phyloP scores from a whole-genome alignment of 345 rosid species.

The Moricandia moricandioides region DNA sequence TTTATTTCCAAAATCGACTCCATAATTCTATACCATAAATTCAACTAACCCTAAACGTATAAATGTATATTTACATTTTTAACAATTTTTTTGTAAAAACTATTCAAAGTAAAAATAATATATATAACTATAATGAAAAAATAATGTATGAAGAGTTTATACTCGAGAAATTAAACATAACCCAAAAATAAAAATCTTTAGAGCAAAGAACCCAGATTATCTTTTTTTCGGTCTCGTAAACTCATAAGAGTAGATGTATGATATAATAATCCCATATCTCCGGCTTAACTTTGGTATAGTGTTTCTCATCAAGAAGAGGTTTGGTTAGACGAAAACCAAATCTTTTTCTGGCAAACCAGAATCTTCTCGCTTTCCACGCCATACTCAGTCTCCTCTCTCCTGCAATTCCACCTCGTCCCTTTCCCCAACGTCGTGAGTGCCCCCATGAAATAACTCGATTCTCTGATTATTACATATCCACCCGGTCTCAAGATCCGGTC shows the following conservation, averaged over 20 bases:
- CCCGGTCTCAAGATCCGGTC: constrained; percentile 77
- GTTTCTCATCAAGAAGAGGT: constrained; percentile 26
- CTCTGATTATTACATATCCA: constrained; percentile 74
- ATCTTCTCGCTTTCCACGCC: constrained; percentile 68
- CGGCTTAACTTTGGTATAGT: constrained; percentile 13
- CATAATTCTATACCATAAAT: no score
- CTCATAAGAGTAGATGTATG: background rate
- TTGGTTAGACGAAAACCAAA: constrained; percentile 63
- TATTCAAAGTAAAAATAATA: background rate
- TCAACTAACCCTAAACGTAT: no score
- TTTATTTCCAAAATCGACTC: no score
- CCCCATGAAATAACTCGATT: constrained; percentile 75
- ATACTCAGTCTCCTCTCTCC: constrained; percentile 64
- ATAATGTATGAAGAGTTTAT: background rate
- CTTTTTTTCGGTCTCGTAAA: constrained; percentile 2
- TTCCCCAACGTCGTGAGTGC: constrained; percentile 62
- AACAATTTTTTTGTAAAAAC: no score
- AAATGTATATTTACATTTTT: no score
- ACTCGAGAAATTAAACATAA: background rate
- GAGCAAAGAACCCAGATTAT: background rate
- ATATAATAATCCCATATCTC: background rate
- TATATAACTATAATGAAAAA: background rate
- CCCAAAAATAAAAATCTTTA: background rate
- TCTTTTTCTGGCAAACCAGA: constrained; percentile 85
- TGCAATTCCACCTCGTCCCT: constrained; percentile 88